Evolutionary conservation across 2,329 filamentous ascomycete genomes (phyloP), one percentile per base, ranked within the genome.

Genomic region (Pseudohalonectria lignicola): DNA sequence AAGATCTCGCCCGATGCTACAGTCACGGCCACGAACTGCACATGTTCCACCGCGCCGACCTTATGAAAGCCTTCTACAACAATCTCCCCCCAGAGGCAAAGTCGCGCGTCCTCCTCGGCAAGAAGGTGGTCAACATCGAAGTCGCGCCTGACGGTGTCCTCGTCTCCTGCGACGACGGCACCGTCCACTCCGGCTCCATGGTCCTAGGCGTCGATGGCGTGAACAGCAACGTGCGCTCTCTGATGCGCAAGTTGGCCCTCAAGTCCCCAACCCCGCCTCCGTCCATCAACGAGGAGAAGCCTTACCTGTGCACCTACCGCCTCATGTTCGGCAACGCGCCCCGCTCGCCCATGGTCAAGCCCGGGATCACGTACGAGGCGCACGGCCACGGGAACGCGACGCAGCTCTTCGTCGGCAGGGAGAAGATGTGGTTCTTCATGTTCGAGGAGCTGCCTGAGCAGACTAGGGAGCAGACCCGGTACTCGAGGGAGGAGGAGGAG

Each of bases 181-280:
- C 39, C n/a, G 30, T 40, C 7, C 33, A 49, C 12, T 38, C 42
- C 7, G 50, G 50, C 12, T 49, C 49, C 20, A 43, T 52, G 12
- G 35, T 53, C 28, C 34, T 49, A 11, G 50, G 49, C n/a, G 42
- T 44, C 15, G 50, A 53, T 35, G 50, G 50, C 18, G 48, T 50
- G 18, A 43, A 49, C 41, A 51, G 49, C 42, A 31, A 32, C 4
- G 47, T 52, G 15, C 41, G 49, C 12, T 32, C 39, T 11, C 36
- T 46, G n/a, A 48, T 52, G 34, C 41, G 40, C 29, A 39, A 39
- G 17, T 30, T 37, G 12, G 35, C 26, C 18, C n/a, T n/a, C n/a
- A n/a, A n/a, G n/a, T n/a, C n/a, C n/a, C n/a, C n/a, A n/a, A n/a
- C n/a, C n/a, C n/a, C n/a, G n/a, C n/a, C n/a, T n/a, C n/a, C n/a